A percentile compares a stretch with the other conserved stretches of the same genome.
phyloP scores from a whole-genome alignment of 2,329 filamentous ascomycete genomes.

The Lecanicillium sp. region DNA sequence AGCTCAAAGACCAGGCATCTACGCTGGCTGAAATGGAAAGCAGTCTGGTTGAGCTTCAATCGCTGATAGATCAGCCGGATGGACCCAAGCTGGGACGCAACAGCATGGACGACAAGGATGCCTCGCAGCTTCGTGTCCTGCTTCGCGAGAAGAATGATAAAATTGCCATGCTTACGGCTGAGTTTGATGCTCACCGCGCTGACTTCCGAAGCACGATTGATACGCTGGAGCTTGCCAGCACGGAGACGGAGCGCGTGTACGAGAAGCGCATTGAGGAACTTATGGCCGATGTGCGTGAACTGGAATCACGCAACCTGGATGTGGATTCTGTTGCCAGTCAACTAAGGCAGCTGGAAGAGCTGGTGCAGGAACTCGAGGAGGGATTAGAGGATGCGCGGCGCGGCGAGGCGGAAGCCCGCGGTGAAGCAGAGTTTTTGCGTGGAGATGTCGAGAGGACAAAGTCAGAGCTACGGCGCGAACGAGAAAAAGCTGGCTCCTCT shows the following conservation, averaged over 20 bases:
- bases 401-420: constrained; percentile 90
- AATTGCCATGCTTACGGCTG: constrained; percentile 83
- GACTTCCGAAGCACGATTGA: constrained; percentile 97
- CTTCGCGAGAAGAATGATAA: constrained; percentile 95
- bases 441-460: constrained; percentile 91
- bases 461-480: constrained; percentile 78
- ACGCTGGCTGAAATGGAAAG: constrained; percentile 85
- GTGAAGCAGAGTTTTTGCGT: constrained; percentile 89
- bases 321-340: constrained; percentile 87
- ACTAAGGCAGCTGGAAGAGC: constrained; percentile 88
- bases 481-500: constrained; percentile 57
- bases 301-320: constrained; percentile 77
- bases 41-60: constrained; percentile 69
- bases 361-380: constrained; percentile 95
- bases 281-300: constrained; percentile 72
- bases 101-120: constrained; percentile 62
- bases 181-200: constrained; percentile 90
- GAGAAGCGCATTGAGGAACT: constrained; percentile 86
- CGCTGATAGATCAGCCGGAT: constrained; percentile 56
- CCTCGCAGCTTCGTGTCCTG: constrained; percentile 68
- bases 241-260: constrained; percentile 93
- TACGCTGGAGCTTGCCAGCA: constrained; percentile 88
- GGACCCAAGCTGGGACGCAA: constrained; percentile 31
- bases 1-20: constrained; percentile 80
- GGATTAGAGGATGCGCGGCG: constrained; percentile 89